Evolutionary conservation across 768 basidiomycete species (phyloP), one percentile per base, ranked within the genome.

Genomic region (Lactarius deliciosus): DNA sequence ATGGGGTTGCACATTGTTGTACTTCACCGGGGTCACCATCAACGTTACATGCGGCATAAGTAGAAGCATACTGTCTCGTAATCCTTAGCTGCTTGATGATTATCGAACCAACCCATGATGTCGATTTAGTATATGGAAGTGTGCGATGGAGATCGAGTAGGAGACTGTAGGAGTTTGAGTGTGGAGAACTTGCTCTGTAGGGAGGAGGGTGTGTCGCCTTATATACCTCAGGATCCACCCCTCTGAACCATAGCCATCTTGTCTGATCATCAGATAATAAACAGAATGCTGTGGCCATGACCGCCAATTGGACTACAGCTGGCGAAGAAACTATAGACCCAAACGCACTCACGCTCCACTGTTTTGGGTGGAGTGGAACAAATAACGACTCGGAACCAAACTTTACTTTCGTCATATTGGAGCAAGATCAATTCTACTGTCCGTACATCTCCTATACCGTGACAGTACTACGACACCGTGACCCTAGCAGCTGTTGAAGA

Each of bases 31-130:
- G 40, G 40, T 59, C 8, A 28, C 8, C 32, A 63, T 38, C 20
- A 41, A 7, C 15, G 40, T 45, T 8, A 47, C 32, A 36, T 38
- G 7, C 8, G 18, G 25, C 7, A 5, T 43, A 38, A 60, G 16
- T 13, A 30, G 8, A 30, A 25, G 41, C 53, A 3, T 60, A 67
- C 66, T 0, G 32, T 0, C 0, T 30, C 3, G 58, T 67, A 25
- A 47, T 8, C 1, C 25, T 60, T 0, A 6, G 66, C 1, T 7
- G 4, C 2, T 1, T 57, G 30, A 32, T 50, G 40, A 5, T 58
- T 47, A 6, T 60, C 40, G 41, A 47, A 64, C 62, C 57, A 67
- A 30, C 40, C 10, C 62, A 68, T 68, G 50, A 55, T 56, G 30
- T 53, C 5, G 41, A 60, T 59, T 3, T 60, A n/a, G n/a, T n/a